Evolutionary conservation across 192 early-diverging fungal species (phyloP), one percentile per base, ranked within the genome.

Genomic region (Kappamyces sp.): DNA sequence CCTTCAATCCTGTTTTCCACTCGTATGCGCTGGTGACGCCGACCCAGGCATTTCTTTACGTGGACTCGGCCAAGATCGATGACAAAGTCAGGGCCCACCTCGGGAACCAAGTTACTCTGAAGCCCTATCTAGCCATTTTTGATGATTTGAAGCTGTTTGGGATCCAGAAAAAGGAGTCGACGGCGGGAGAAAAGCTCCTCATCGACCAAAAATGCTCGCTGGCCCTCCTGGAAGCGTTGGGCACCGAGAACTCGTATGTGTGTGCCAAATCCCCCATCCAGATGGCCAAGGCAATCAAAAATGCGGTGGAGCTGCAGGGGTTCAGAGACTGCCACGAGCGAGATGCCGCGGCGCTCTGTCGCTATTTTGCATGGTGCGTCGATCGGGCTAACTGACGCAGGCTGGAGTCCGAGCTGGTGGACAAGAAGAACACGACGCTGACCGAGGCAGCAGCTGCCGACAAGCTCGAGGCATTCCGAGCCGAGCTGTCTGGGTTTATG

Each of bases 1-100:
- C 78, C 50, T 98, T 85, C 79, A 98, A 98, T 63, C 96, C 96
- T 0, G 94, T 98, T 11, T 96, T 98, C 72, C 91, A 91, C 66
- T 76, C 93, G 1, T 98, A 94, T 64, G 86, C 91, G 2, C 63
- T 96, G 5, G 72, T 98, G 45, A 93, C 92, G 8, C 52, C 67
- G 39, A 65, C 79, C 58, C 67, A 72, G 30, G 85, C 80, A 34
- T 74, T 74, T 45, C 77, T 98, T 7, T 96, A 88, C 65, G 76
- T 94, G 2, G 84, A 94, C 57, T 74, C 84, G 2, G 63, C 58
- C 6, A 94, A 93, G 58, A 58, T 96, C 22, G 65, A 78, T 2
- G 55, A 74, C 14, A 78, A 80, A 2, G 86, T 85, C 31, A 50
- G 69, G 9, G 64, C 70, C 14, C 90, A 91, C 58, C 68, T 90